Conservation (phyloP, 306 rosid genomes). For the Cucumis melo region DNA sequence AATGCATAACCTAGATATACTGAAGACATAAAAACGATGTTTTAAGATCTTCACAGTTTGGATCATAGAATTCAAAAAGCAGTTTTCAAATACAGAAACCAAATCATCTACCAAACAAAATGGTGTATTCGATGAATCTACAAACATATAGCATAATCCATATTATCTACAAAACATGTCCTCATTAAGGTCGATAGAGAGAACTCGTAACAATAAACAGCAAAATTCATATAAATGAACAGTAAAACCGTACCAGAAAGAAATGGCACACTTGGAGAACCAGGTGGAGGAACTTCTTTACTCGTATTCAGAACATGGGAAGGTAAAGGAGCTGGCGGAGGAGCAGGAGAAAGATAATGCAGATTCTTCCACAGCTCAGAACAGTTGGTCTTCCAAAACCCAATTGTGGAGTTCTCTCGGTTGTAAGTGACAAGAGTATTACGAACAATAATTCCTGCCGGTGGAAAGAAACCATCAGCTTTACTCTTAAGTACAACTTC, state of each 20-base stretch:
- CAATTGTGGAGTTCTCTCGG: slow-evolving; percentile 25
- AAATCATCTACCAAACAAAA: no score
- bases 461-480: not conserved
- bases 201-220: not conserved
- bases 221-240: not conserved
- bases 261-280: slow-evolving; percentile 11
- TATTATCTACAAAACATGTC: no score
- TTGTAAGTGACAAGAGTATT: slow-evolving; percentile 44
- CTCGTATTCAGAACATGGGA: slow-evolving; percentile 7
- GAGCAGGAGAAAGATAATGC: slow-evolving; percentile 18
- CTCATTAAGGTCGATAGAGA: not conserved
- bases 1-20: no score
- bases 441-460: slow-evolving; percentile 37
- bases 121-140: no score
- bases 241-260: slow-evolving; percentile 18
- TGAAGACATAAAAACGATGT: no score
- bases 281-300: slow-evolving; percentile 12
- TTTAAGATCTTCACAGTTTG: no score
- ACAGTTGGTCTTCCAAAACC: slow-evolving; percentile 42
- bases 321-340: slow-evolving; percentile 12
- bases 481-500: not conserved
- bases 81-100: no score
- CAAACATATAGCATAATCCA: no score
- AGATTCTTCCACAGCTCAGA: slow-evolving; percentile 33
- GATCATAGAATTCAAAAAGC: no score